phyloP scores from a whole-genome alignment of 371 early-diverging fungal genomes.

The Mortierella sp. region DNA sequence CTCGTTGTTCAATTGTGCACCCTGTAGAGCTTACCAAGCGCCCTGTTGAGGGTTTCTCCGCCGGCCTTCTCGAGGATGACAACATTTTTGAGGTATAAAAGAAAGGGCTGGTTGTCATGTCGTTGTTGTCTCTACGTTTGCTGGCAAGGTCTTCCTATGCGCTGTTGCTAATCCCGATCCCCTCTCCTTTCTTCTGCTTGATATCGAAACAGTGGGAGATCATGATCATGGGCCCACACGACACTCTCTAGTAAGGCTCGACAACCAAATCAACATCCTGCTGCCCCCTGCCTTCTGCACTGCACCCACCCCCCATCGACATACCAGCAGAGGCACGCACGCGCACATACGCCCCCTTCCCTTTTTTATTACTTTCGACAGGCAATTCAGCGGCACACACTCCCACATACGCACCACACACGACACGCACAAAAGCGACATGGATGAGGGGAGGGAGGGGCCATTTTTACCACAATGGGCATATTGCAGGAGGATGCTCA shows the following conservation, averaged over 20 bases:
- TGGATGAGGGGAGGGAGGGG: background rate
- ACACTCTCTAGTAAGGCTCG: slow-evolving; percentile 83
- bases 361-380: background rate
- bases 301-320: background rate
- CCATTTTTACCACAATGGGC: background rate
- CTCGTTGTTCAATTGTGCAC: background rate
- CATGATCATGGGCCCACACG: slow-evolving; percentile 90
- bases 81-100: slow-evolving; percentile 80
- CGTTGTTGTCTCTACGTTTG: slow-evolving; percentile 15
- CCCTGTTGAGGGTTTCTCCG: slow-evolving; percentile 88
- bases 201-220: slow-evolving; percentile 79
- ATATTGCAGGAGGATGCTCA: background rate
- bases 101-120: background rate
- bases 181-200: background rate
- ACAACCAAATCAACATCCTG: background rate
- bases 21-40: slow-evolving; percentile 71
- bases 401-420: background rate
- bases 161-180: background rate
- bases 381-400: background rate
- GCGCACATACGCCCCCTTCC: background rate
- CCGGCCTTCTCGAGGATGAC: slow-evolving; percentile 75
- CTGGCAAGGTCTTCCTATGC: background rate
- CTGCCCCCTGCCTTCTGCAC: background rate
- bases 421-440: background rate
- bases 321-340: background rate